Evolutionary conservation across 2,329 filamentous ascomycete genomes (phyloP), one percentile per base, ranked within the genome.

Genomic region (Talaromyces sp.): DNA sequence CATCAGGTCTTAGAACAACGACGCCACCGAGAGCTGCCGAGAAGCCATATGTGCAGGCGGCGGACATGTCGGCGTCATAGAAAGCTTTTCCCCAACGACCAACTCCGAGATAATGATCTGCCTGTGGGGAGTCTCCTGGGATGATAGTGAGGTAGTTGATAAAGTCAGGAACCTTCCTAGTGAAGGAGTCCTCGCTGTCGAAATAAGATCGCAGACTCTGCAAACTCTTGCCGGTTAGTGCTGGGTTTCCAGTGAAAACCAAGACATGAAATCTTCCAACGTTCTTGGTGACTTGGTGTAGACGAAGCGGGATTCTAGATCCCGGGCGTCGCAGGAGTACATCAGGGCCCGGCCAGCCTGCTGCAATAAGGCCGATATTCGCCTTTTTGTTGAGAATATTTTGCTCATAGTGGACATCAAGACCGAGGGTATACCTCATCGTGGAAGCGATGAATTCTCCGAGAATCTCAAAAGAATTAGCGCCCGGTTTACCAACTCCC

Each of bases 241-340:
- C 49, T 1, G 59, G 27, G 17, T 62, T 53, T 22, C 59, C 59
- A 29, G 59, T 38, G 34, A 62, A 62, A n/a, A 62, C 45, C 22
- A 62, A 19, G 22, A 53, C 59, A 62, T 62, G 43, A 31, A 62
- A 62, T 29, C 43, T 62, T 27, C 40, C 59, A 34, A 62, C 45
- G 49, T 62, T 62, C 31, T 45, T 45, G 27, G 59, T 62, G 19
- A 62, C 59, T 53, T 51, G 25, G 15, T 62, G 59, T 22, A 62
- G 47, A 45, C 59, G 58, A 43, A 60, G 38, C 25, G 58, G 58
- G 38, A 53, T 53, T 53, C 49, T 53, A 11, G 49, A 53, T n/a
- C 49, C 49, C 13, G 49, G 49, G 25, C 49, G 49, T 29, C 49
- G 49, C 7, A 53, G 6, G 7, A 53, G 49, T 29, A 53, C 49